These are phyloP conservation scores for Lipomyces anomalus DNA, from an alignment of 805 yeast species.

Conservation along the genomic window DNA sequence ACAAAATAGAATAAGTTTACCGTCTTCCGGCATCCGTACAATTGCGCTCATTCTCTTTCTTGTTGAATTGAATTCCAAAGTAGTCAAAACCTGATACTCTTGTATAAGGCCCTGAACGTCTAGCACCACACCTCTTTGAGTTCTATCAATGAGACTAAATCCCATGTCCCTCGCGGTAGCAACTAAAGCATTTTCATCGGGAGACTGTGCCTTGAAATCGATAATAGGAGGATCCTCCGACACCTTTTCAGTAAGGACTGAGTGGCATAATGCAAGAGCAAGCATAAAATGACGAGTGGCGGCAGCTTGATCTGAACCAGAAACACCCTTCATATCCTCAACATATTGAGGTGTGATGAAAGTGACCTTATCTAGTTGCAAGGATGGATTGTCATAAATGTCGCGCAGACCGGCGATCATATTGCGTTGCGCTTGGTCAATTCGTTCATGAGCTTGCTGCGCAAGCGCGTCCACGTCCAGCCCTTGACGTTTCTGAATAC, in stretches of 20 bases:
- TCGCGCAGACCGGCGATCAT: conserved; percentile 46
- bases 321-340: conserved; percentile 43
- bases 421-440: conserved; percentile 39
- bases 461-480: conserved; percentile 49
- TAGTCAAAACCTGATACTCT: conserved; percentile 48
- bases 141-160: conserved; percentile 51
- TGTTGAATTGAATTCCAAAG: conserved; percentile 61
- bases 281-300: conserved; percentile 56
- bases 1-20: conserved; percentile 43
- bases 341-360: conserved; percentile 58
- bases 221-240: conserved; percentile 35
- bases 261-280: conserved; percentile 66
- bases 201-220: conserved; percentile 70
- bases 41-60: conserved; percentile 77
- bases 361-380: conserved; percentile 48
- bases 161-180: conserved; percentile 71
- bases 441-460: conserved; percentile 38
- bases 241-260: conserved; percentile 61
- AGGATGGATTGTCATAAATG: conserved; percentile 43
- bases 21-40: conserved; percentile 41
- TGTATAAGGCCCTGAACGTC: conserved; percentile 42
- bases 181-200: conserved; percentile 80
- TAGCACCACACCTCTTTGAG: conserved; percentile 43
- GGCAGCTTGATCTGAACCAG: conserved; percentile 40
- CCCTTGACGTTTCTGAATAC: conserved; percentile 62